Evolutionary conservation across 805 yeast species (phyloP).

Genomic region (Nakazawaea pomicola): DNA sequence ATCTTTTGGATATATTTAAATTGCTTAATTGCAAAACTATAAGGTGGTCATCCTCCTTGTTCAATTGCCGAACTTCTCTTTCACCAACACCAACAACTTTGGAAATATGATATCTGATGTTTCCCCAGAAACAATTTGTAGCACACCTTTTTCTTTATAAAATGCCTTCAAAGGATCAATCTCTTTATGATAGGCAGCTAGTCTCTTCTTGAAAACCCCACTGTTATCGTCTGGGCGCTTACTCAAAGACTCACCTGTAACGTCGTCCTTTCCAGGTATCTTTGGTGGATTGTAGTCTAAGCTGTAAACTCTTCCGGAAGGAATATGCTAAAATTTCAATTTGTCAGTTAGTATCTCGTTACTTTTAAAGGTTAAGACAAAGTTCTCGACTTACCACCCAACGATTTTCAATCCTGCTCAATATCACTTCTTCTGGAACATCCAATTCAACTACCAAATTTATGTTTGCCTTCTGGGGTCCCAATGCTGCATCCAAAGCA

Average conservation of each 20-base stretch:
- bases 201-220: conserved; percentile 61
- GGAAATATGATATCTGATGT: conserved; percentile 86
- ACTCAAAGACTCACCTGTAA: conserved; percentile 81
- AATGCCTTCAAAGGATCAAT: conserved; percentile 62
- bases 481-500: conserved; percentile 43
- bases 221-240: conserved; percentile 83
- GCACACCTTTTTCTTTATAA: conserved; percentile 45
- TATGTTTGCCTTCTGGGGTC: conserved; percentile 34
- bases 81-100: conserved; percentile 42
- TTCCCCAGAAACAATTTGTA: conserved; percentile 60
- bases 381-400: conserved; percentile 59
- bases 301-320: conserved; percentile 86
- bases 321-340: conserved; percentile 39
- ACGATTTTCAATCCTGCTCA: conserved; percentile 77
- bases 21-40: not conserved
- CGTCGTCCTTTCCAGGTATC: conserved; percentile 72
- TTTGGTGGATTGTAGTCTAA: conserved; percentile 87
- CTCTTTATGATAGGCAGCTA: conserved; percentile 54
- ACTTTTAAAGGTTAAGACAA: too few species aligned
- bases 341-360: not conserved
- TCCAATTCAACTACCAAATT: conserved; percentile 81
- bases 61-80: conserved; percentile 22
- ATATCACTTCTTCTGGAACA: conserved; percentile 80
- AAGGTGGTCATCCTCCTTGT: not conserved
- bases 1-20: too few species aligned